Evolutionary conservation across 192 early-diverging fungal genomes (phyloP), one percentile per base, ranked within the genome.

Genomic region (Gamsiella multidivaricata): DNA sequence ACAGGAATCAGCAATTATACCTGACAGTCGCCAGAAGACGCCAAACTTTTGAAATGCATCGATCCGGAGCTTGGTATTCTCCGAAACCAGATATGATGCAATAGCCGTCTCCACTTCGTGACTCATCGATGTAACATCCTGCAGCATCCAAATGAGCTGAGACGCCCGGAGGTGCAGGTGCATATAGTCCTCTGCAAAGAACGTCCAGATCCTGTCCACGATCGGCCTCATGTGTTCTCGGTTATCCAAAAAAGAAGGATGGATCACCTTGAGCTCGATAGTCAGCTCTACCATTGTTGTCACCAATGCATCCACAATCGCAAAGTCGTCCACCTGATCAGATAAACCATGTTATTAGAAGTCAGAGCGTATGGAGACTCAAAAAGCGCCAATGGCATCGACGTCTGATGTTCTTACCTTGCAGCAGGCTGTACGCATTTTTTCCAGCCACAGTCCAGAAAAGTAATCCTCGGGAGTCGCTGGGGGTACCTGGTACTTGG

Each of bases 1-100:
- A n/a, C n/a, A n/a, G n/a, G n/a, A n/a, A 31, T 31, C 26, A 28
- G 9, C 23, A 2, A 22, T 50, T 20, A n/a, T 64, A 78, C 74
- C 89, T 11, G 91, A 91, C 0, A 89, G 59, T 28, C 84, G 61
- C 92, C 92, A 94, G 41, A 94, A 88, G 3, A 90, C 79, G 11
- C 88, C 89, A 81, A 94, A 93, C 42, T 84, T 80, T 58, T 90
- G 85, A 46, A 86, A 90, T 5, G 81, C 79, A 20, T 65, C 69
- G 12, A 84, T 31, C 7, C 86, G 64, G 9, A 59, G 54, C 17
- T 45, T 47, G 43, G 81, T 49, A 14, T 82, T 72, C 5, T 82
- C 70, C 11, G 73, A 34, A 20, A 83, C 80, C 5, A 90, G 45
- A 37, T 87, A 90, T 0, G 76, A 72, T 0, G 84, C 80, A 7